Evolutionary conservation across 805 yeast genomes (phyloP).

Genomic region (Candida manassasensis): DNA sequence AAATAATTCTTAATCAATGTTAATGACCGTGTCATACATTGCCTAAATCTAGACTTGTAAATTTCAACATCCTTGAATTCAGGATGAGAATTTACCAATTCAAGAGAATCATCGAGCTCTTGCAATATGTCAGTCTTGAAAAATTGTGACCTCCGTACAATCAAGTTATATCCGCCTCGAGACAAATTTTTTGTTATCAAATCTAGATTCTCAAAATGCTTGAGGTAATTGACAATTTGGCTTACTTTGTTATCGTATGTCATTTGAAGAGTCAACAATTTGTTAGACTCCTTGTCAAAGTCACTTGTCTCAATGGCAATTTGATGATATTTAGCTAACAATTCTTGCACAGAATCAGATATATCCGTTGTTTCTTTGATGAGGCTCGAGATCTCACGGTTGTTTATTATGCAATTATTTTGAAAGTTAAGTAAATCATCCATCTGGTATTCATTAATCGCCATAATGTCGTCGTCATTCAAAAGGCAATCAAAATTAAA

Average conservation of each 20-base stretch:
- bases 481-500: constrained; percentile 41
- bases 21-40: constrained; percentile 77
- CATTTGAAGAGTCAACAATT: constrained; percentile 44
- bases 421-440: constrained; percentile 32
- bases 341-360: constrained; percentile 39
- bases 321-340: constrained; percentile 49
- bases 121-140: constrained; percentile 45
- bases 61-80: constrained; percentile 66
- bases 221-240: constrained; percentile 46
- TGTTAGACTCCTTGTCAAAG: constrained; percentile 55
- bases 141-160: constrained; percentile 39
- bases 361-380: constrained; percentile 43
- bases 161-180: constrained; percentile 60
- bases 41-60: constrained; percentile 70
- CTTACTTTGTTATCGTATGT: constrained; percentile 37
- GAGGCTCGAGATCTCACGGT: constrained; percentile 26
- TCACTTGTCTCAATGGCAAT: constrained; percentile 60
- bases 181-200: constrained; percentile 64
- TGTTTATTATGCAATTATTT: constrained; percentile 25
- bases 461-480: constrained; percentile 35
- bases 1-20: constrained; percentile 70
- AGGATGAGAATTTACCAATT: constrained; percentile 31
- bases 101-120: constrained; percentile 63
- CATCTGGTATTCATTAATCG: constrained; percentile 34
- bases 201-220: constrained; percentile 67